A percentile compares a stretch with the other conserved stretches of the same genome.
Evolutionary conservation across 2,329 filamentous ascomycete genomes (phyloP).

Genomic region (Fusarium anguioides): DNA sequence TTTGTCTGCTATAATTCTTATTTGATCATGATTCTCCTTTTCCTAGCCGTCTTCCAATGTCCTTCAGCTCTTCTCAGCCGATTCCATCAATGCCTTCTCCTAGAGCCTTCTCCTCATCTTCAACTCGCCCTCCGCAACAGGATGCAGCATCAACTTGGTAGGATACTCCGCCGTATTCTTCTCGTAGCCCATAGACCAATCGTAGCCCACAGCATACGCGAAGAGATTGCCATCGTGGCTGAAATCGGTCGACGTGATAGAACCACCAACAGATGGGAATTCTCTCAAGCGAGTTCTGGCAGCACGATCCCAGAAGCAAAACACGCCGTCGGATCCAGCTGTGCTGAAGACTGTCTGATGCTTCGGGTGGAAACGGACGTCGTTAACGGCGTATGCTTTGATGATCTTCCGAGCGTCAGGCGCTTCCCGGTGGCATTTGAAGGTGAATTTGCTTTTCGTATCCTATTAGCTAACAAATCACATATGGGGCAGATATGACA

Average conservation of each 20-base stretch:
- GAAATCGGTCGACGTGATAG: not conserved
- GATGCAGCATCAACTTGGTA: not conserved
- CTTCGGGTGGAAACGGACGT: not conserved
- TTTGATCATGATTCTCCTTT: no score
- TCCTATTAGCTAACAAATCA: not conserved
- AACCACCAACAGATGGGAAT: not conserved
- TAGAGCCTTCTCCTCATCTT: not conserved
- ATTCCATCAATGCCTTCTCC: not conserved
- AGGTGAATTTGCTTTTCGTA: not conserved
- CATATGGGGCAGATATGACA: accelerated
- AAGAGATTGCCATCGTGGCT: not conserved
- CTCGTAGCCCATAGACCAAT: not conserved
- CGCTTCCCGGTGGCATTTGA: not conserved
- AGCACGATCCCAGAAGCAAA: not conserved
- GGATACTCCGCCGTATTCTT: not conserved
- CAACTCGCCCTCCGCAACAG: not conserved
- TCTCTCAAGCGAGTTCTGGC: not conserved
- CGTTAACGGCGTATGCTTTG: not conserved
- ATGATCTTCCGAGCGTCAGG: not conserved
- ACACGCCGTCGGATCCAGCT: not conserved
- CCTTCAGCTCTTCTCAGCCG: not conserved
- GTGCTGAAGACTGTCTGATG: not conserved
- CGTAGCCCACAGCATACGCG: not conserved
- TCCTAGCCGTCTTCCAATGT: no score
- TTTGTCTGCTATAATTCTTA: no score